Evolutionary conservation across 1,284 basidiomycete genomes (phyloP).

Genomic region (Rhodotorula mucilaginosa): DNA sequence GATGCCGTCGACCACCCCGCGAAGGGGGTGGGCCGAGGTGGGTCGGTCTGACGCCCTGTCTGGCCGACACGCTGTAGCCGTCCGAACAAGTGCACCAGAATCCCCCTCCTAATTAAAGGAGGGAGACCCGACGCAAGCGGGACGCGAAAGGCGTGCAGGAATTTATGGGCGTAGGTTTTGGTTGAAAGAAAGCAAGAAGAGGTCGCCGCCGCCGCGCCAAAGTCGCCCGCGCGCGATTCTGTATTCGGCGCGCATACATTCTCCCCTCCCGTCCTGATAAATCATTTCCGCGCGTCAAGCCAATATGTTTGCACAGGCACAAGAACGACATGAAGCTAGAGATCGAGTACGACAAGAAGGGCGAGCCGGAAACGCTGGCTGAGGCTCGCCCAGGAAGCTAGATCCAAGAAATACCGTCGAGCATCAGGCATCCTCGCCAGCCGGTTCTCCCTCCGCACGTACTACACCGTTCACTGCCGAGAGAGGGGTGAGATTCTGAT

Average conservation of each 20-base stretch:
- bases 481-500: too few relatives aligned
- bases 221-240: not conserved
- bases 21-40: not conserved
- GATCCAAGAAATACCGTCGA: too few relatives aligned
- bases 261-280: too few relatives aligned
- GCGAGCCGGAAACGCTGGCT: too few relatives aligned
- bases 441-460: too few relatives aligned
- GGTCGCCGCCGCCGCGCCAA: not conserved
- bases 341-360: too few relatives aligned
- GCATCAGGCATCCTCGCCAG: too few relatives aligned
- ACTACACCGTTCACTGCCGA: too few relatives aligned
- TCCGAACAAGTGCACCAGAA: not conserved
- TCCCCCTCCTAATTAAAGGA: conserved; percentile 1
- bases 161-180: conserved; percentile 22
- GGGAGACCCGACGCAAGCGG: not conserved
- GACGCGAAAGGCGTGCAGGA: conserved; percentile 24
- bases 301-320: too few relatives aligned
- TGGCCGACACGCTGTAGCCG: conserved; percentile 17
- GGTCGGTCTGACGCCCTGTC: conserved; percentile 27
- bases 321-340: too few relatives aligned
- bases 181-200: conserved; percentile 1
- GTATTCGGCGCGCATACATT: not conserved
- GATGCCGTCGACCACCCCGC: not conserved
- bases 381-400: too few relatives aligned
- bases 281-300: too few relatives aligned